Conservation (phyloP, 1,139 yeast genomes). For the Candida frijolesensis region DNA sequence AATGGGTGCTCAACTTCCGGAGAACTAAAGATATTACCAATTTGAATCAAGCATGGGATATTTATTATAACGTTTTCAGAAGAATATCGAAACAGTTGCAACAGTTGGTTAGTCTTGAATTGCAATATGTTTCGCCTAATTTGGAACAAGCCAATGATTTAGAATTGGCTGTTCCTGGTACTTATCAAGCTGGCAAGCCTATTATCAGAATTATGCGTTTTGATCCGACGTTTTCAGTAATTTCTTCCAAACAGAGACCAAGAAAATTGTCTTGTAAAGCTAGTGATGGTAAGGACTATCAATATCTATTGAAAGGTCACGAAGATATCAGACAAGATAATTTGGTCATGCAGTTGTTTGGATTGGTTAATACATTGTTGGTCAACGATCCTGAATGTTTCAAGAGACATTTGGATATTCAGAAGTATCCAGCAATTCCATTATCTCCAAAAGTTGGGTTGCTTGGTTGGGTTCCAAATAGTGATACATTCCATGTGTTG, state of each 20-base stretch:
- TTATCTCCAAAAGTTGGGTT: constrained; percentile 96
- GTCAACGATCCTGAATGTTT: constrained; percentile 93
- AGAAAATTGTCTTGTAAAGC: constrained; percentile 79
- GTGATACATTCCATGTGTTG: constrained; percentile 93
- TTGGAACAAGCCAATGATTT: constrained; percentile 76
- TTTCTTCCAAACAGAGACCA: constrained; percentile 95
- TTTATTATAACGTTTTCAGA: constrained; percentile 90
- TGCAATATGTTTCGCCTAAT: constrained; percentile 93
- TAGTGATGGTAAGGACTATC: constrained; percentile 89
- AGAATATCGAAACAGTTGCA: constrained; percentile 88
- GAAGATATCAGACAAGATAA: constrained; percentile 98
- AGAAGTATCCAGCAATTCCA: constrained; percentile 90
- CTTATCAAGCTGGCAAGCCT: constrained; percentile 84
- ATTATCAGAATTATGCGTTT: constrained; percentile 71
- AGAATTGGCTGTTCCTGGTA: constrained; percentile 92
- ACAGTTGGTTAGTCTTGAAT: constrained; percentile 80
- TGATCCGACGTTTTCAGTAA: constrained; percentile 85
- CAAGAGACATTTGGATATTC: constrained; percentile 92
- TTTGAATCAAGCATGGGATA: constrained; percentile 97
- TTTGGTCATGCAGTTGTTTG: constrained; percentile 96
- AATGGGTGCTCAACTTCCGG: constrained; percentile 87
- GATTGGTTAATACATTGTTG: constrained; percentile 87
- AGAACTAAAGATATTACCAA: constrained; percentile 85
- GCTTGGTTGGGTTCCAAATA: constrained; percentile 95
- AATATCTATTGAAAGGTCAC: constrained; percentile 85